Evolutionary conservation across 164 flowering plant genomes (phyloP).

Genomic region (Chloranthus sessilifolius): DNA sequence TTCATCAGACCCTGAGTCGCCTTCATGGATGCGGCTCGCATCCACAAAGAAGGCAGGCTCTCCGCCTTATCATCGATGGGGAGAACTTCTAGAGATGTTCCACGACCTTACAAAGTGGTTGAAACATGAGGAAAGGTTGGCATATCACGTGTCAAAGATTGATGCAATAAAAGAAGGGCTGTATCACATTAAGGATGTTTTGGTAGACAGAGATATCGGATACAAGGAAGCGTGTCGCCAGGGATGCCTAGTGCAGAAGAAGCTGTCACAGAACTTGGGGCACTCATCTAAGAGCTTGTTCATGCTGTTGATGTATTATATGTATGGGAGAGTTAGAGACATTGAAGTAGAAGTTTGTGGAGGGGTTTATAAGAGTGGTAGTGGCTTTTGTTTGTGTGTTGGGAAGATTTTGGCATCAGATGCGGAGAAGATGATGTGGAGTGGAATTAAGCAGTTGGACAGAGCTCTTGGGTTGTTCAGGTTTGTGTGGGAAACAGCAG

Average conservation of each 20-base stretch:
- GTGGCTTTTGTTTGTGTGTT: constrained; percentile 43
- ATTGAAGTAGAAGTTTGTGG: constrained; percentile 72
- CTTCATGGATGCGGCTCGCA: constrained; percentile 74
- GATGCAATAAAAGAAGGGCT: constrained; percentile 87
- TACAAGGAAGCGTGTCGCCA: constrained; percentile 62
- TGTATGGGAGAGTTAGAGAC: constrained; percentile 50
- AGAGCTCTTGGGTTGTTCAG: constrained; percentile 64
- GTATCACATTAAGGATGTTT: constrained; percentile 68
- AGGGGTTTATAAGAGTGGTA: constrained; percentile 32
- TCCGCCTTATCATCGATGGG: constrained; percentile 43
- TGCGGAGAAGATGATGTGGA: constrained; percentile 47
- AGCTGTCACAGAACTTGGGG: constrained; percentile 52
- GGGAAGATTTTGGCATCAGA: constrained; percentile 69
- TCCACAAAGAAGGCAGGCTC: constrained; percentile 30
- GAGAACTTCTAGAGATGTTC: constrained; percentile 50
- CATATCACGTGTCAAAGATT: constrained; percentile 44
- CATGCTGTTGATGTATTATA: constrained; percentile 64
- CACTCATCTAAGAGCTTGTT: constrained; percentile 76
- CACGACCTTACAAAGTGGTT: constrained; percentile 52
- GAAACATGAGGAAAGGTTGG: constrained; percentile 29
- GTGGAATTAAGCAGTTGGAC: constrained; percentile 72
- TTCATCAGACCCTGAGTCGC: constrained; percentile 38
- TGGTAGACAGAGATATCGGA: constrained; percentile 59
- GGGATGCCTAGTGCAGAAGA: constrained; percentile 72
- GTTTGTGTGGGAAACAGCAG: constrained; percentile 75